These are phyloP conservation scores for Kazachstania psychrophila DNA, from an alignment of 805 yeast genomes.

Conservation along the genomic window DNA sequence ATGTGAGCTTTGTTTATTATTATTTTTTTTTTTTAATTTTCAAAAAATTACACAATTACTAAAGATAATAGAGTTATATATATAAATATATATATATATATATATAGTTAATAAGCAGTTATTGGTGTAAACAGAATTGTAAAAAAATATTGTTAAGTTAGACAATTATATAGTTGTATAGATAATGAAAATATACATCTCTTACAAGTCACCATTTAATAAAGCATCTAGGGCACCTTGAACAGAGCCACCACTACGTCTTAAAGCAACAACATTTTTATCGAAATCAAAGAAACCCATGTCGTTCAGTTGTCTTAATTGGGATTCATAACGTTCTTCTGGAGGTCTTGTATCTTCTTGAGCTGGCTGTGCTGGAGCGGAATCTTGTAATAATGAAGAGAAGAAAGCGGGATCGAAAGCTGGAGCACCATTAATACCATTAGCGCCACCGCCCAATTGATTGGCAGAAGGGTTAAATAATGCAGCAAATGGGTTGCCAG, in stretches of 20 bases:
- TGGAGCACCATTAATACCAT: slow-evolving; percentile 20
- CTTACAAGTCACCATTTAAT: slow-evolving; percentile 48
- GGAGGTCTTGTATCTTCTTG: slow-evolving; percentile 59
- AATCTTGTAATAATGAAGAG: slow-evolving; percentile 31
- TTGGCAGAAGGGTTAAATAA: slow-evolving; percentile 21
- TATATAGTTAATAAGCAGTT: no score
- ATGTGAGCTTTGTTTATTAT: no score
- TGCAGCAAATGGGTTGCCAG: slow-evolving; percentile 41
- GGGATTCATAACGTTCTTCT: slow-evolving; percentile 66
- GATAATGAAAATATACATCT: no score
- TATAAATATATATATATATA: no score
- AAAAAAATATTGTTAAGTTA: no score
- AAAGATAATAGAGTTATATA: no score
- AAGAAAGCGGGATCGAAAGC: slow-evolving; percentile 41
- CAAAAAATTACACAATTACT: no score
- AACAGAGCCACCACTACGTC: slow-evolving; percentile 94
- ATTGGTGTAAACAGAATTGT: no score
- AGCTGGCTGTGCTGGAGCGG: slow-evolving; percentile 18
- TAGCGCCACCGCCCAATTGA: slow-evolving; percentile 7
- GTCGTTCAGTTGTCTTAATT: slow-evolving; percentile 66
- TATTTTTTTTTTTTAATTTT: no score
- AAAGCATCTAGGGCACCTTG: slow-evolving; percentile 92
- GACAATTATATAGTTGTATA: no score
- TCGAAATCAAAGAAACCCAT: slow-evolving; percentile 90
- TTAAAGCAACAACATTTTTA: slow-evolving; percentile 78